A percentile compares a stretch with the other conserved stretches of the same genome.
Conservation (phyloP, 2,329 filamentous ascomycete genomes). For the Raffaelea albimanens region DNA sequence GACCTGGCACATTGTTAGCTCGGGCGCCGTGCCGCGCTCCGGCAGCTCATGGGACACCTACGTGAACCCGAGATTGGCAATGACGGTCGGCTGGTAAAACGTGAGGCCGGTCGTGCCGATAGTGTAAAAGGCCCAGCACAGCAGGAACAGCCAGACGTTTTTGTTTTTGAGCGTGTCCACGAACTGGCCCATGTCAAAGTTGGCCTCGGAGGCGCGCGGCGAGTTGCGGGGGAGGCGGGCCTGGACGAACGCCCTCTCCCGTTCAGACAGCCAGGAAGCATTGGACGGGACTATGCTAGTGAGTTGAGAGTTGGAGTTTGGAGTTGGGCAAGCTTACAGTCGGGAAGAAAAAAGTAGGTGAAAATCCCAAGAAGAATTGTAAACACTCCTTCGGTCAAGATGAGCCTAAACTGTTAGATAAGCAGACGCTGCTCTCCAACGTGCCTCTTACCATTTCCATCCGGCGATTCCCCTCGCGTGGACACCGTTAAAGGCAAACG, state of each 20-base stretch:
- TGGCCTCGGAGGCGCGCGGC: slow-evolving; percentile 26
- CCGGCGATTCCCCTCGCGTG: slow-evolving; percentile 25
- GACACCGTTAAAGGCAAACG: slow-evolving; percentile 31
- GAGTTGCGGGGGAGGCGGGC: slow-evolving; percentile 27
- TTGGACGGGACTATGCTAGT: slow-evolving; percentile 25
- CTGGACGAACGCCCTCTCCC: slow-evolving; percentile 5
- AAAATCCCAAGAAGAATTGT: slow-evolving; percentile 35
- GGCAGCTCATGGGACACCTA: background rate
- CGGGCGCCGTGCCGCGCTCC: too few relatives aligned
- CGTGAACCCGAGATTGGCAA: slow-evolving; percentile 15
- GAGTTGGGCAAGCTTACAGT: slow-evolving; percentile 28
- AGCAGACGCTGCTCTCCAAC: background rate
- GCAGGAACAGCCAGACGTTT: slow-evolving; percentile 33
- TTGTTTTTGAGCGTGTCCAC: slow-evolving; percentile 26
- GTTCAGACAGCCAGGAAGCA: slow-evolving; percentile 18
- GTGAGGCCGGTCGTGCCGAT: slow-evolving; percentile 32
- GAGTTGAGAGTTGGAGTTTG: background rate
- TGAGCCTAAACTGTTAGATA: slow-evolving; percentile 14
- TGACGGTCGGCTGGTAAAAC: slow-evolving; percentile 31
- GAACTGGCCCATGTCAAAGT: slow-evolving; percentile 30
- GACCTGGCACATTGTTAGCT: background rate
- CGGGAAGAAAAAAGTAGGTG: slow-evolving; percentile 43
- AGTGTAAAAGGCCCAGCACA: slow-evolving; percentile 37
- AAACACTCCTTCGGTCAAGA: slow-evolving; percentile 33
- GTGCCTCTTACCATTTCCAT: slow-evolving; percentile 20